These are phyloP conservation scores for Fusarium miscanthi DNA, from an alignment of 2,329 filamentous ascomycete genomes.

Conservation along the genomic window DNA sequence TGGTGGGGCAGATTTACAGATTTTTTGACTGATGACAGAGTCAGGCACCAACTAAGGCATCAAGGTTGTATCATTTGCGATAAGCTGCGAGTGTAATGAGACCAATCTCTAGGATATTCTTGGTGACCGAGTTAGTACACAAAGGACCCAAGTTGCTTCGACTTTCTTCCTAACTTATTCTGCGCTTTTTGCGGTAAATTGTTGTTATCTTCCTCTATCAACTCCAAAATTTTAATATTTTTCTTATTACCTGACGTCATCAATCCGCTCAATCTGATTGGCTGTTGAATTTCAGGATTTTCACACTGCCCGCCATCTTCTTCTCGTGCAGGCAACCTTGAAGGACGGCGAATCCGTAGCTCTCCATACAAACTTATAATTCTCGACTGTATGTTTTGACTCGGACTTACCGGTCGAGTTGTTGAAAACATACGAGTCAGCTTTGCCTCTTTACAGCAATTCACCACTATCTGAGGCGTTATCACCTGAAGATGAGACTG, in stretches of 20 bases:
- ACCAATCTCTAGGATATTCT: neutral
- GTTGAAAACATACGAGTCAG: constrained; percentile 4
- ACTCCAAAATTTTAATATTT: constrained; percentile 2
- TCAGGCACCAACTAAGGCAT: constrained; percentile 54
- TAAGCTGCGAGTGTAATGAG: neutral
- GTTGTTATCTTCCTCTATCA: neutral
- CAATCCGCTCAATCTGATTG: constrained; percentile 37
- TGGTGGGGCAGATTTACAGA: constrained; percentile 54
- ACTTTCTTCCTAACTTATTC: neutral
- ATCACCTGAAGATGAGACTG: constrained; percentile 26
- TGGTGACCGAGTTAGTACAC: neutral
- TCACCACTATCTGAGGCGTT: neutral
- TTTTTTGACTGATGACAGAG: constrained; percentile 48
- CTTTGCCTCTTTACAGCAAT: neutral
- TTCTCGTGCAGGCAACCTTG: constrained; percentile 26
- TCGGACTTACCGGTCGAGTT: constrained; percentile 15
- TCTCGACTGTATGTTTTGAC: neutral
- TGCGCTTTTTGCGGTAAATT: constrained; percentile 9
- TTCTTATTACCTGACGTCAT: constrained; percentile 41
- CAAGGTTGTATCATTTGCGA: constrained; percentile 30
- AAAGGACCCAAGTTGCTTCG: neutral
- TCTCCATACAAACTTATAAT: neutral
- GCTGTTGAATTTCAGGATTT: constrained; percentile 26
- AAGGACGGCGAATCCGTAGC: constrained; percentile 32
- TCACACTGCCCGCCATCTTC: constrained; percentile 31